Conservation (phyloP, 108 stramenopile species). For the Ochromonas danica region DNA sequence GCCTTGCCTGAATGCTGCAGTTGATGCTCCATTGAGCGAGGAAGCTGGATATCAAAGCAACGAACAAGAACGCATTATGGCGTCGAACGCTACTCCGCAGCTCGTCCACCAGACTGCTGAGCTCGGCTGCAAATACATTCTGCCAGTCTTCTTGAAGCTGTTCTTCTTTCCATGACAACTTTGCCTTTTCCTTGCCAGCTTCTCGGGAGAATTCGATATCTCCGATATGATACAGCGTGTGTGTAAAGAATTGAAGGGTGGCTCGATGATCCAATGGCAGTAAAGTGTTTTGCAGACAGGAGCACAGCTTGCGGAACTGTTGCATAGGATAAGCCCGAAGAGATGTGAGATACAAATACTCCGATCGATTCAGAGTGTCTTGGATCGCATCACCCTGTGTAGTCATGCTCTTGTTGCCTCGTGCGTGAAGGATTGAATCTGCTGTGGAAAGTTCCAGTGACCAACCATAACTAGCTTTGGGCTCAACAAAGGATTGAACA, state of each 20-base stretch:
- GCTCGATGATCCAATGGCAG: slow-evolving; percentile 45
- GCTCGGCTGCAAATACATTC: slow-evolving; percentile 32
- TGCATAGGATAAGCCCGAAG: slow-evolving; percentile 46
- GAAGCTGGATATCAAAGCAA: slow-evolving; percentile 15
- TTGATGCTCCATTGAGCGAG: slow-evolving; percentile 14
- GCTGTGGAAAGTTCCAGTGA: slow-evolving; percentile 14
- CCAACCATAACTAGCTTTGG: too few relatives aligned
- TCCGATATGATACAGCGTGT: slow-evolving; percentile 60
- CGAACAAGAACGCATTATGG: not conserved
- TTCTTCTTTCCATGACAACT: slow-evolving; percentile 25
- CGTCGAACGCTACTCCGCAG: slow-evolving; percentile 18
- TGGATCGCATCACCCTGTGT: slow-evolving; percentile 13
- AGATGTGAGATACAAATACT: slow-evolving; percentile 17
- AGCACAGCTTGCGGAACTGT: slow-evolving; percentile 48
- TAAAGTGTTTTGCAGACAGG: slow-evolving; percentile 37
- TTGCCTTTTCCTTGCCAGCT: slow-evolving; percentile 26
- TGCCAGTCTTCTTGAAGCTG: slow-evolving; percentile 52
- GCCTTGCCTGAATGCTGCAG: slow-evolving; percentile 13
- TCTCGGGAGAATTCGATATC: slow-evolving; percentile 36
- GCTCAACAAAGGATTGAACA: too few relatives aligned
- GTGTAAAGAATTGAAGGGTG: slow-evolving; percentile 40
- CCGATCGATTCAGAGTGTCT: slow-evolving; percentile 9
- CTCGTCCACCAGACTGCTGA: slow-evolving; percentile 36
- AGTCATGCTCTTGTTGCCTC: slow-evolving; percentile 14
- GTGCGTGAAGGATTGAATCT: slow-evolving; percentile 15